A percentile compares a stretch with the other conserved stretches of the same genome.
phyloP scores from a whole-genome alignment of 2,329 filamentous ascomycete species.

The Aspergillus nomiae region DNA sequence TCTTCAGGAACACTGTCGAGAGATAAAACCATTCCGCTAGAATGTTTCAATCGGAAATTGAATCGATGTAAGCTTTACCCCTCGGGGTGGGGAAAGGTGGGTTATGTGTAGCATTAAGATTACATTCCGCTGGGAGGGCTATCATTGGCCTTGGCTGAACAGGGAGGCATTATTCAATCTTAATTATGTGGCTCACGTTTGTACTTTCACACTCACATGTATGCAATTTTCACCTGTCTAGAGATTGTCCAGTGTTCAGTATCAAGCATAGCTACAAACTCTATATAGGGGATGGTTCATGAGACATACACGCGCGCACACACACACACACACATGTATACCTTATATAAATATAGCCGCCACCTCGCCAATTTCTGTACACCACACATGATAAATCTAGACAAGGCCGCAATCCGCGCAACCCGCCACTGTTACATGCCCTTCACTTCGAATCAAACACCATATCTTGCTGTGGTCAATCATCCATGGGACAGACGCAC shows the following conservation, averaged over 20 bases:
- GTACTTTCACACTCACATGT: not conserved
- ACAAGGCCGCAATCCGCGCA: not conserved
- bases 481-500: constrained; percentile 47
- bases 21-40: constrained; percentile 36
- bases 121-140: not conserved
- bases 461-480: not conserved
- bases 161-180: not conserved
- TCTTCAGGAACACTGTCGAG: constrained; percentile 70
- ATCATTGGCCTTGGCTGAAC: not conserved
- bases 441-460: not conserved
- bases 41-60: constrained; percentile 1
- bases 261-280: not conserved
- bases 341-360: not conserved
- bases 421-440: not conserved
- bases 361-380: not conserved
- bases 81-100: not conserved
- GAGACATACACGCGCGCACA: no score
- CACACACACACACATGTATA: no score
- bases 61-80: not conserved
- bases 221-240: not conserved
- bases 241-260: not conserved
- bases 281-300: not conserved
- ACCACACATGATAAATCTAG: not conserved
- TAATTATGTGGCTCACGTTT: not conserved
- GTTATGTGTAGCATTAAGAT: not conserved